A percentile compares a stretch with the other conserved stretches of the same genome.
Evolutionary conservation across 2,329 filamentous ascomycete genomes (phyloP).

Genomic region (Bimuria novae-zelandiae): DNA sequence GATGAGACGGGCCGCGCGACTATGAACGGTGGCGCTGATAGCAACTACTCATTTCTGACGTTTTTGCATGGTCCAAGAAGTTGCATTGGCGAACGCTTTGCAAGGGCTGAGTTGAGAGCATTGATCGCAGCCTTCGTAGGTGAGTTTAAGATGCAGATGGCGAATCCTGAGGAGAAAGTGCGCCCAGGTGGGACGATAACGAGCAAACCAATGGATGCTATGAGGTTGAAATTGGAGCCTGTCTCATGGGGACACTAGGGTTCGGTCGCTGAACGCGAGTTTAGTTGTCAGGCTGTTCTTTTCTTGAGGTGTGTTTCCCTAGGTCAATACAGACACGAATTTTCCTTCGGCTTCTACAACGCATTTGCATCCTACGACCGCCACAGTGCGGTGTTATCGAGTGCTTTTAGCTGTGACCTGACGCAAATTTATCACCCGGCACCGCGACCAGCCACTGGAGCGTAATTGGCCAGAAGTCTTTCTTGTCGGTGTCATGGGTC

Average conservation of each 20-base stretch:
- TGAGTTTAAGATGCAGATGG: conserved; percentile 42
- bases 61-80: conserved; percentile 51
- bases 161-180: conserved; percentile 34
- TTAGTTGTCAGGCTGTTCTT: neutral
- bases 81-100: conserved; percentile 47
- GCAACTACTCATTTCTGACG: conserved; percentile 49
- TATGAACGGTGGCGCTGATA: conserved; percentile 45
- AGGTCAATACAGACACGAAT: too few relatives aligned
- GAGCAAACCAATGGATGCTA: conserved; percentile 45
- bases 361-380: too few relatives aligned
- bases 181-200: conserved; percentile 43
- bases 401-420: too few relatives aligned
- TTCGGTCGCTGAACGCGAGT: neutral
- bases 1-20: conserved; percentile 46
- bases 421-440: too few relatives aligned
- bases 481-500: too few relatives aligned
- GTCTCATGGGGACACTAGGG: conserved; percentile 23
- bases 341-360: too few relatives aligned
- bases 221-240: conserved; percentile 39
- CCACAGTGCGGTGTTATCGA: too few relatives aligned
- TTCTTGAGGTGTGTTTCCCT: neutral
- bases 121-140: conserved; percentile 43
- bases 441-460: too few relatives aligned
- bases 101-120: conserved; percentile 43
- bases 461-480: too few relatives aligned